Conservation (phyloP, 139 green algal genomes). For the Chlamydomonas incerta region DNA sequence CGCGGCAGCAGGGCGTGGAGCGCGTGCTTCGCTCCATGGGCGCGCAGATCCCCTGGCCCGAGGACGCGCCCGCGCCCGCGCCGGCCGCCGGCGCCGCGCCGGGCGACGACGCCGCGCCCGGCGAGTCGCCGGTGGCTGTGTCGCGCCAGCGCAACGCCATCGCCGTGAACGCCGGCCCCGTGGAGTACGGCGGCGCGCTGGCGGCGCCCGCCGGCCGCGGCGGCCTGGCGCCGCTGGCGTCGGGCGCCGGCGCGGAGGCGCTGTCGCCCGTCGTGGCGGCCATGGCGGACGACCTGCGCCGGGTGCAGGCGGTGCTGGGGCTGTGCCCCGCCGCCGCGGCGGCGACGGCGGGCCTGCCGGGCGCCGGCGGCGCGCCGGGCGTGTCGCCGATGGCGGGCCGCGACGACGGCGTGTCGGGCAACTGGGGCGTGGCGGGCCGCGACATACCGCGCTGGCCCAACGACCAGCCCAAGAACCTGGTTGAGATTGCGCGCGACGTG, state of each 20-base stretch:
- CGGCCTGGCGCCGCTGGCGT: no score
- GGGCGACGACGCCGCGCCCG: no score
- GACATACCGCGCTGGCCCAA: background rate
- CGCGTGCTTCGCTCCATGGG: conserved; percentile 13
- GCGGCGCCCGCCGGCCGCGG: no score
- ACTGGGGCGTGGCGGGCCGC: background rate
- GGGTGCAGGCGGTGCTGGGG: background rate
- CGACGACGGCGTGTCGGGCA: background rate
- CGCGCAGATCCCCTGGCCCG: conserved; percentile 3
- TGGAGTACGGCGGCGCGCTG: background rate
- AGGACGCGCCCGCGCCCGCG: background rate
- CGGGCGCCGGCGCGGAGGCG: no score
- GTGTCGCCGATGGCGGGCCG: background rate
- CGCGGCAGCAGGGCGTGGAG: conserved; percentile 22
- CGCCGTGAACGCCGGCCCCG: background rate
- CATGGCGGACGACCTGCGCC: background rate
- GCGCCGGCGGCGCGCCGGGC: background rate
- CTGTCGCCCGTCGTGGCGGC: background rate
- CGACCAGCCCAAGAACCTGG: conserved; percentile 7
- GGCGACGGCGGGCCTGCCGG: background rate
- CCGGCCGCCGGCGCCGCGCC: no score
- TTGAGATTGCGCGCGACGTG: background rate
- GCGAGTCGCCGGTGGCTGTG: background rate
- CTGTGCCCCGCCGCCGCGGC: background rate
- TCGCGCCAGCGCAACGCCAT: conserved; percentile 26